phyloP scores from a whole-genome alignment of 225 moss, liverwort and hornwort genomes.

The Bryum argenteum region DNA sequence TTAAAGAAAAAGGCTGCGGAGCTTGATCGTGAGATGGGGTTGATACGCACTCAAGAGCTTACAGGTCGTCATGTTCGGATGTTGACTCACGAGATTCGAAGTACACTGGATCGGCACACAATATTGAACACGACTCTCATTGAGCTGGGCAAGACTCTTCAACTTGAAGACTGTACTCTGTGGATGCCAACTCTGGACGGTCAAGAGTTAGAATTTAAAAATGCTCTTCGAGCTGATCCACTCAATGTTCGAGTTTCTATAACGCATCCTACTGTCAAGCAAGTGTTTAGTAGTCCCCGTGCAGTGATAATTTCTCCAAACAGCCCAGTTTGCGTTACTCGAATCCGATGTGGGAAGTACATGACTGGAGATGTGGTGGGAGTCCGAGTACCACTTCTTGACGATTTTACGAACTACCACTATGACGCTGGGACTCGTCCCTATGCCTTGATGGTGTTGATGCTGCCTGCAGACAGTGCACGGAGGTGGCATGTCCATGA shows the following conservation, averaged over 20 bases:
- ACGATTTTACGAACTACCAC: slow-evolving; percentile 43
- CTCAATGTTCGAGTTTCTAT: slow-evolving; percentile 38
- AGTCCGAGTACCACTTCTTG: slow-evolving; percentile 60
- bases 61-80: slow-evolving; percentile 64
- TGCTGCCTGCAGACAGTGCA: slow-evolving; percentile 62
- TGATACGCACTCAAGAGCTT: slow-evolving; percentile 61
- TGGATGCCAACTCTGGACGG: slow-evolving; percentile 67
- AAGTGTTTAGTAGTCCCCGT: slow-evolving; percentile 56
- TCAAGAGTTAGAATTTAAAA: slow-evolving; percentile 55
- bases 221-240: slow-evolving; percentile 51
- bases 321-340: slow-evolving; percentile 53
- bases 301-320: slow-evolving; percentile 53
- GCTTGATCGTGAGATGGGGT: slow-evolving; percentile 66
- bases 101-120: slow-evolving; percentile 77
- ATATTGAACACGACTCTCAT: slow-evolving; percentile 63
- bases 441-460: slow-evolving; percentile 61
- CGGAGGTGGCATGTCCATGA: slow-evolving; percentile 68
- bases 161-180: slow-evolving; percentile 60
- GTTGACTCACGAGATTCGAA: slow-evolving; percentile 71
- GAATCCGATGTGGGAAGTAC: slow-evolving; percentile 44
- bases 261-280: slow-evolving; percentile 50
- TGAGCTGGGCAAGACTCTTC: slow-evolving; percentile 61
- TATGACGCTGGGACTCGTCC: slow-evolving; percentile 43
- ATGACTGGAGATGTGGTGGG: slow-evolving; percentile 58
- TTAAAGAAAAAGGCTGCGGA: slow-evolving; percentile 72